Evolutionary conservation across 169 alveolate genomes (phyloP).

Genomic region (Perkinsus marinus): DNA sequence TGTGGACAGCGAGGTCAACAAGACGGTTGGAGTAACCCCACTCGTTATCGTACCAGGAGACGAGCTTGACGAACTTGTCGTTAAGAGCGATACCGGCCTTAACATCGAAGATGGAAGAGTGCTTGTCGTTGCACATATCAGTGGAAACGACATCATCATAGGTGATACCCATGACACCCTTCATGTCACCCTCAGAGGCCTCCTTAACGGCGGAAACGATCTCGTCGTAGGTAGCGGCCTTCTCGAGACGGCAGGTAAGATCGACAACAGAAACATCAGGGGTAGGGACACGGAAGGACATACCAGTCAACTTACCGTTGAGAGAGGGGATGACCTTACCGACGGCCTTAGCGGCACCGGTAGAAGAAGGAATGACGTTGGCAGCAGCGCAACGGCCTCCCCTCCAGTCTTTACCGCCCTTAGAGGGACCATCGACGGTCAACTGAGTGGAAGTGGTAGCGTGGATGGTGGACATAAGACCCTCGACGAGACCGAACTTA

Average conservation of each 20-base stretch:
- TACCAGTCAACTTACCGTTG: slow-evolving; percentile 93
- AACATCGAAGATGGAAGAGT: slow-evolving; percentile 87
- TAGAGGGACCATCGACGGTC: slow-evolving; percentile 98
- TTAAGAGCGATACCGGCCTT: slow-evolving; percentile 93
- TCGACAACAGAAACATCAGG: slow-evolving; percentile 97
- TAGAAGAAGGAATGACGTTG: slow-evolving; percentile 96
- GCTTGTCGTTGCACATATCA: slow-evolving; percentile 83
- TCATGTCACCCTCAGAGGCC: slow-evolving; percentile 58
- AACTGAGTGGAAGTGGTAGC: slow-evolving; percentile 95
- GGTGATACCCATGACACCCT: slow-evolving; percentile 87
- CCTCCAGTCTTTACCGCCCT: slow-evolving; percentile 99
- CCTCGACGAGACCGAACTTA: slow-evolving; percentile 88
- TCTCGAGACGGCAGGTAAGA: slow-evolving; percentile 84
- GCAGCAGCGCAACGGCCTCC: slow-evolving; percentile 97
- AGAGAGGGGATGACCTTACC: slow-evolving; percentile 94
- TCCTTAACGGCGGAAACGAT: slow-evolving; percentile 80
- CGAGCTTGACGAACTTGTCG: slow-evolving; percentile 89
- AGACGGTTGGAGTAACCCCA: slow-evolving; percentile 96
- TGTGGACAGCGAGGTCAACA: slow-evolving; percentile 70
- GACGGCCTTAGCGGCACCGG: slow-evolving; percentile 99
- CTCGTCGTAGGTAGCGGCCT: slow-evolving; percentile 87
- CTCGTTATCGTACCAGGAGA: slow-evolving; percentile 97
- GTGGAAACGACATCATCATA: slow-evolving; percentile 93
- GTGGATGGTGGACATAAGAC: slow-evolving; percentile 99
- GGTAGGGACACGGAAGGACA: slow-evolving; percentile 99